A percentile compares a stretch with the other conserved stretches of the same genome.
These are phyloP conservation scores for Cercophora newfieldiana DNA, from an alignment of 495 filamentous ascomycete genomes.

Conservation along the genomic window DNA sequence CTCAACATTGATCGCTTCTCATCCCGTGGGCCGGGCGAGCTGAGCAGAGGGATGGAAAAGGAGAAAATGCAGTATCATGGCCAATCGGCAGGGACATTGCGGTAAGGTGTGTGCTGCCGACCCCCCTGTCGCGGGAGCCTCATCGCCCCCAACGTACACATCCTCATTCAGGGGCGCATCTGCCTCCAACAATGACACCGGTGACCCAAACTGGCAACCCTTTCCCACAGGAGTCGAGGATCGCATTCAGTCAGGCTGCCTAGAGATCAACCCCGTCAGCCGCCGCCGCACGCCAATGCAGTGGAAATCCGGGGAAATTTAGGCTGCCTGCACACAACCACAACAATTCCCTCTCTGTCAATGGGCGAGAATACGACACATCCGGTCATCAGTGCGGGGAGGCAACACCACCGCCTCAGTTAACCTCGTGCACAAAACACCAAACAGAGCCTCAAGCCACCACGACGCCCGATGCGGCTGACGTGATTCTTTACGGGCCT, in stretches of 20 bases:
- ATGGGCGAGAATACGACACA: not conserved
- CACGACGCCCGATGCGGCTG: not conserved
- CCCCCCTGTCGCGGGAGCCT: not conserved
- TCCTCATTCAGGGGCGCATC: not conserved
- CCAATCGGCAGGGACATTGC: not conserved
- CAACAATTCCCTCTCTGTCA: not conserved
- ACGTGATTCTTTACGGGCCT: too few species aligned
- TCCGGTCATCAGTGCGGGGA: not conserved
- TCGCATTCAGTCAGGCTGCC: not conserved
- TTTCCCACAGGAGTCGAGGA: not conserved
- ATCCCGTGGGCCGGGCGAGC: not conserved
- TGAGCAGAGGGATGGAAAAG: not conserved
- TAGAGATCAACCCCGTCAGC: not conserved
- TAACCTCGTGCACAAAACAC: not conserved
- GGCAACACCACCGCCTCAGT: not conserved
- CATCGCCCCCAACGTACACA: not conserved
- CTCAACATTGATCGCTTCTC: not conserved
- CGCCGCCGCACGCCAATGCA: not conserved
- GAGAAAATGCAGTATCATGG: not conserved
- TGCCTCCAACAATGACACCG: not conserved
- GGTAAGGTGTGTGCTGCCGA: not conserved
- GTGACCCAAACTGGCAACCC: not conserved
- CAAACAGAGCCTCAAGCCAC: slow-evolving; percentile 1
- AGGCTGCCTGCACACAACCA: not conserved
- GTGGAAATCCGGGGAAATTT: not conserved